These are phyloP conservation scores for Penicilliopsis zonata DNA, from an alignment of 495 filamentous ascomycete species.

Conservation along the genomic window DNA sequence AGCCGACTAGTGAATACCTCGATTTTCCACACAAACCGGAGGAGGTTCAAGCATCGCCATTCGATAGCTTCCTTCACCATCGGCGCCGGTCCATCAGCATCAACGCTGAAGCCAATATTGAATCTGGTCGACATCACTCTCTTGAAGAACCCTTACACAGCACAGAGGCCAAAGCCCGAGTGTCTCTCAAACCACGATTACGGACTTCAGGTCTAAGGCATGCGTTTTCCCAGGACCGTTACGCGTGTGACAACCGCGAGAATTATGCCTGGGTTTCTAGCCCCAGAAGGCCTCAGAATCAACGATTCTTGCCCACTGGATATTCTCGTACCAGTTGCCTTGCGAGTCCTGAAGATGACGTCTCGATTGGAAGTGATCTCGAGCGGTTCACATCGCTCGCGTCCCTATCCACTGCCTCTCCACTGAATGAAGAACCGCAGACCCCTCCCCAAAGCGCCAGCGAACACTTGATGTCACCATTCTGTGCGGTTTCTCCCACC, in stretches of 20 bases:
- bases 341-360: slow-evolving; percentile 13
- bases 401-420: slow-evolving; percentile 44
- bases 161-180: slow-evolving; percentile 13
- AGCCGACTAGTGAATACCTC: slow-evolving; percentile 10
- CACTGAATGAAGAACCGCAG: slow-evolving; percentile 35
- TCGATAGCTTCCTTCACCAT: slow-evolving; percentile 30
- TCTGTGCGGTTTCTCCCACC: slow-evolving; percentile 32
- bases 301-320: slow-evolving; percentile 18
- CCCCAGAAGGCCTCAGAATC: slow-evolving; percentile 10
- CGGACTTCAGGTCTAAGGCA: slow-evolving; percentile 29
- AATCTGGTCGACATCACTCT: slow-evolving; percentile 22
- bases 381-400: slow-evolving; percentile 49
- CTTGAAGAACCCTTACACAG: slow-evolving; percentile 29
- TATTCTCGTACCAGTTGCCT: slow-evolving; percentile 12
- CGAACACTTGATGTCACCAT: slow-evolving; percentile 41
- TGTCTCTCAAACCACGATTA: slow-evolving; percentile 20
- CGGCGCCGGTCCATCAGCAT: slow-evolving; percentile 32
- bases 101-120: slow-evolving; percentile 25
- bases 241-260: slow-evolving; percentile 7
- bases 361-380: slow-evolving; percentile 11
- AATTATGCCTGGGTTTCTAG: slow-evolving; percentile 12
- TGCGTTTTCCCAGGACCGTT: slow-evolving; percentile 24
- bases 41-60: slow-evolving; percentile 25
- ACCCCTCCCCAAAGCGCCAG: slow-evolving; percentile 37
- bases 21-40: slow-evolving; percentile 31